Evolutionary conservation across 2,329 filamentous ascomycete genomes (phyloP).

Genomic region (Fusarium camptoceras): DNA sequence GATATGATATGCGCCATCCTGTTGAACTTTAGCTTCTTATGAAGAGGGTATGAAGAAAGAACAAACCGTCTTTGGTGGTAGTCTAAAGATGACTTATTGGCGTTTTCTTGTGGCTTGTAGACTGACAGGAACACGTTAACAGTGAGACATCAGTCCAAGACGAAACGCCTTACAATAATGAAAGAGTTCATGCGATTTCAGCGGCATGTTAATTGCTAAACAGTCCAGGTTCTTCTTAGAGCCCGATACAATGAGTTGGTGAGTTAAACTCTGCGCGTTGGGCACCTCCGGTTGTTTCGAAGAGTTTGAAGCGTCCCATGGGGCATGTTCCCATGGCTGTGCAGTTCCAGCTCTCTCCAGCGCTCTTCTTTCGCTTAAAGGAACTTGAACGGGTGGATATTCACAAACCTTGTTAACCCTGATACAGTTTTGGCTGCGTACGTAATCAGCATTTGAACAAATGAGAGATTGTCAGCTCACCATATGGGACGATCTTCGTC

Average conservation of each 20-base stretch:
- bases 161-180: slow-evolving; percentile 6
- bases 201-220: slow-evolving; percentile 11
- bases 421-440: slow-evolving; percentile 5
- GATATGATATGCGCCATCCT: slow-evolving; percentile 3
- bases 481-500: slow-evolving; percentile 19
- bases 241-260: slow-evolving; percentile 4
- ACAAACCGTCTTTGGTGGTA: neutral
- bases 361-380: slow-evolving; percentile 7
- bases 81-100: neutral
- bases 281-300: neutral
- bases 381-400: slow-evolving; percentile 1
- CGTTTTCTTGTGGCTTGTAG: neutral
- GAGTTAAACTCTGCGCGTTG: neutral
- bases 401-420: neutral
- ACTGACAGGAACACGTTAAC: neutral
- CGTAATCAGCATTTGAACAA: neutral
- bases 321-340: slow-evolving; percentile 8
- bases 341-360: slow-evolving; percentile 4
- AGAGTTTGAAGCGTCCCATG: slow-evolving; percentile 6
- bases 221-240: neutral
- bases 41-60: accelerated
- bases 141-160: accelerated
- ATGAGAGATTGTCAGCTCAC: neutral
- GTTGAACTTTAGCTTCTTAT: neutral
- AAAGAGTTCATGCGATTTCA: slow-evolving; percentile 22